Evolutionary conservation across 2,329 filamentous ascomycete genomes (phyloP).

Genomic region (Diplocarpon mali): DNA sequence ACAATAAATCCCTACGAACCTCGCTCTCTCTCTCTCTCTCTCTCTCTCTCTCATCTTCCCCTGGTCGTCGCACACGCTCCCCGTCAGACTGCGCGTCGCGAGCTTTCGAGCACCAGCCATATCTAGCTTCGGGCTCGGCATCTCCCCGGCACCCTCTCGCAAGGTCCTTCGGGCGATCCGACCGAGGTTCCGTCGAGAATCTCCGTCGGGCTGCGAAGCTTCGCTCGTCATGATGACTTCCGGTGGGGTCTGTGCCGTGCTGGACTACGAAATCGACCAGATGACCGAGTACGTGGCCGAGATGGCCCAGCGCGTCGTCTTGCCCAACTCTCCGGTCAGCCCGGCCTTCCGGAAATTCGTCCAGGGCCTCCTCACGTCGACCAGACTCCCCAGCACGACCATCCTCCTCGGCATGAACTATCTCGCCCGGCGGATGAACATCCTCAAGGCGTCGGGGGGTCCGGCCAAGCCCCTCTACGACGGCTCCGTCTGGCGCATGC

Average conservation of each 20-base stretch:
- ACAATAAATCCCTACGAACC: conserved; percentile 18
- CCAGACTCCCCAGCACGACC: conserved; percentile 58
- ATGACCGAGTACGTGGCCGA: conserved; percentile 70
- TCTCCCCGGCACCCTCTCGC: conserved; percentile 8
- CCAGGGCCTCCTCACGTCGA: conserved; percentile 60
- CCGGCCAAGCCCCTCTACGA: conserved; percentile 29
- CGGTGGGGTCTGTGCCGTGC: conserved; percentile 60
- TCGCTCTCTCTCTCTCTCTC: conserved; percentile 16
- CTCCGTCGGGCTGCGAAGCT: conserved; percentile 20
- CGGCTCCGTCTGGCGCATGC: conserved; percentile 55
- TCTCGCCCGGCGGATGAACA: conserved; percentile 51
- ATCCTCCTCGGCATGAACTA: conserved; percentile 63
- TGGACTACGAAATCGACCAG: conserved; percentile 69
- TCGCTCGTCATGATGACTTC: conserved; percentile 25
- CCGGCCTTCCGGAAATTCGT: conserved; percentile 65
- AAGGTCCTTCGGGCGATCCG: conserved; percentile 22
- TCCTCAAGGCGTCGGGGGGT: conserved; percentile 35
- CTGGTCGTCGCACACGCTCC: conserved; percentile 6
- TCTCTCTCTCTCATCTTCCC: conserved; percentile 14
- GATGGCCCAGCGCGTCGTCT: conserved; percentile 57
- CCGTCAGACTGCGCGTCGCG: conserved; percentile 8
- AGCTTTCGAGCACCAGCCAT: conserved; percentile 10
- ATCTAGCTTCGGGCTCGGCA: conserved; percentile 10
- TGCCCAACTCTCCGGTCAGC: conserved; percentile 45
- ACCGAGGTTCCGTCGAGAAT: conserved; percentile 23